A percentile compares a stretch with the other conserved stretches of the same genome.
Evolutionary conservation across 176 grass and related monocot species (phyloP).

Genomic region (Sorghum bicolor): DNA sequence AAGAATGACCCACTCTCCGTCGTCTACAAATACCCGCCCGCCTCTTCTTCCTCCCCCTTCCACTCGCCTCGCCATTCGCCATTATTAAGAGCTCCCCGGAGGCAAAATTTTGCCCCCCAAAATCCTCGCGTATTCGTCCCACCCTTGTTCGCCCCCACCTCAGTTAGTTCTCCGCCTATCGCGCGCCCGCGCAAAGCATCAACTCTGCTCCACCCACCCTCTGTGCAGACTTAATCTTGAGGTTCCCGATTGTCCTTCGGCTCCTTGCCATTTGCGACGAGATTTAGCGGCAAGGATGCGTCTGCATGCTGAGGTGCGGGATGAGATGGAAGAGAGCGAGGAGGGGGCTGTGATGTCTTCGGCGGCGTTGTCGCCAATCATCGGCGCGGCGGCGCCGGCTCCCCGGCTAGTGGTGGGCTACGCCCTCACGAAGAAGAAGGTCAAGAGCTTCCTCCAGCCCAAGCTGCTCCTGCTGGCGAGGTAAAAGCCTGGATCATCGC

Average conservation of each 20-base stretch:
- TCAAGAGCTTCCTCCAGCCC: slow-evolving; percentile 94
- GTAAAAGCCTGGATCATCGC: slow-evolving; percentile 48
- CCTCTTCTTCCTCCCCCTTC: slow-evolving; percentile 24
- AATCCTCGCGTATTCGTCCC: slow-evolving; percentile 8
- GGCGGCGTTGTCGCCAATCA: slow-evolving; percentile 27
- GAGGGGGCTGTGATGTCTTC: slow-evolving; percentile 24
- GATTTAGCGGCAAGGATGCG: slow-evolving; percentile 48
- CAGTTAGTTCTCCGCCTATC: neutral
- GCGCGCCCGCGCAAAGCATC: neutral
- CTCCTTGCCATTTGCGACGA: slow-evolving; percentile 14
- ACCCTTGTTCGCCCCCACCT: neutral
- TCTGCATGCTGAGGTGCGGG: slow-evolving; percentile 43
- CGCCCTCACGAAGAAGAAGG: slow-evolving; percentile 95
- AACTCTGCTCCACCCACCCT: slow-evolving; percentile 3
- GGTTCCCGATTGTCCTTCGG: slow-evolving; percentile 6
- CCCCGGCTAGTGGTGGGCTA: slow-evolving; percentile 72
- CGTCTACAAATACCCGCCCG: slow-evolving; percentile 56
- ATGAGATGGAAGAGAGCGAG: slow-evolving; percentile 25
- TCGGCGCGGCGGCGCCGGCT: slow-evolving; percentile 15
- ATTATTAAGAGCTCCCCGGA: slow-evolving; percentile 26
- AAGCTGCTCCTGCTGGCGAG: slow-evolving; percentile 74
- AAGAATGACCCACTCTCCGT: slow-evolving; percentile 15
- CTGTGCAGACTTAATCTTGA: neutral
- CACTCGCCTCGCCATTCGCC: slow-evolving; percentile 23
- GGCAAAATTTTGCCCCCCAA: neutral